Evolutionary conservation across 129 eudicot genomes (phyloP), one percentile per base, ranked within the genome.

Genomic region (Escallonia herrerae): DNA sequence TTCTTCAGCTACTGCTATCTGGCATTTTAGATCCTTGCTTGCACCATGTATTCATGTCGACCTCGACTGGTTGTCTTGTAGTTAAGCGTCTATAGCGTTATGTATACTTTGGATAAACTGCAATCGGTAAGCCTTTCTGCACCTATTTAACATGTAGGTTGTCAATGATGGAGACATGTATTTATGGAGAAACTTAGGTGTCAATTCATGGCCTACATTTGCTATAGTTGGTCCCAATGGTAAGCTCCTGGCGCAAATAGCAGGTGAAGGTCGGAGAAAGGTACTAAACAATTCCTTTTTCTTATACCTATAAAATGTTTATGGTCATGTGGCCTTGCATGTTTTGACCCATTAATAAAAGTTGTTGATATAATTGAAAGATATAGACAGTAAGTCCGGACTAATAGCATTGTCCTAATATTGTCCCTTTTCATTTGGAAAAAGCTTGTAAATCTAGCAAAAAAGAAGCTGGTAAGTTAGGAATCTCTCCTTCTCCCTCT

Each of bases 101-200:
- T 70, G 14, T 15, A 33, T 38, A 15, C 55, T 60, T 7, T 60
- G 45, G 39, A 62, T 47, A 7, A 8, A 15, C 40, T 49, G 46
- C 39, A 52, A 11, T 22, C 14, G 44, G 43, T 70, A 61, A 69
- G 66, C 22, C 15, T 74, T 41, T 12, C 47, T 46, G 39, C 61
- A 39, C 40, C 60, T 57, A 44, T 63, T n/a, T 44, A 42, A 66
- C 48, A 50, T 68, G 1, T 72, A 93, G 98, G 98, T 93, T 63
- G 98, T 93, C 65, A 93, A 93, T 80, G 98, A 93, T 74, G 98
- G 98, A 65, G 98, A 93, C 43, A 93, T 93, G 98, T 81, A 81
- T 59, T 75, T 93, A 75, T 93, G 98, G 98, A 66, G 90, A 65
- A 96, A 93, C 74, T 72, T 93, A 59, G 98, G 98, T 51, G 74